A percentile compares a stretch with the other conserved stretches of the same genome.
phyloP scores from a whole-genome alignment of 2,329 filamentous ascomycete genomes.

The Trichoderma aggressivum region DNA sequence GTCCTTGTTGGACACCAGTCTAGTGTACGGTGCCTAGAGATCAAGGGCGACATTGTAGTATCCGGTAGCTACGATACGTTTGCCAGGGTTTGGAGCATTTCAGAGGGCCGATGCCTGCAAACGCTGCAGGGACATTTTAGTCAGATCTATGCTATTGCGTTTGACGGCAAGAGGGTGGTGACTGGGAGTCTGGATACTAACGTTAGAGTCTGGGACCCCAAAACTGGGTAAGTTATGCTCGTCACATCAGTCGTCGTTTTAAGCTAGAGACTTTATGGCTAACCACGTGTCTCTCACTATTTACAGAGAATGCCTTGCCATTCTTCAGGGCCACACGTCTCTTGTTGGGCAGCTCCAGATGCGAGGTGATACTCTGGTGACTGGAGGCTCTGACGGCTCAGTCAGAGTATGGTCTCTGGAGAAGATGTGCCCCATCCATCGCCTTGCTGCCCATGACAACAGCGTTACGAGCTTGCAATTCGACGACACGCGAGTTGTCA shows the following conservation, averaged over 20 bases:
- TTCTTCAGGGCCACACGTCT: conserved; percentile 94
- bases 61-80: conserved; percentile 98
- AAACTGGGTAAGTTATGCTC: conserved; percentile 65
- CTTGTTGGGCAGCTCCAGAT: conserved; percentile 96
- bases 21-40: conserved; percentile 90
- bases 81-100: conserved; percentile 96
- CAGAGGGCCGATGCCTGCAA: conserved; percentile 85
- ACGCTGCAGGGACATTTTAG: conserved; percentile 94
- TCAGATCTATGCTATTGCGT: conserved; percentile 97
- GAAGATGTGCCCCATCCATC: conserved; percentile 86
- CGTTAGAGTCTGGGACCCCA: conserved; percentile 93
- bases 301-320: conserved; percentile 71
- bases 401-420: conserved; percentile 95
- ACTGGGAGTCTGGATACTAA: conserved; percentile 96
- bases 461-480: conserved; percentile 97
- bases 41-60: conserved; percentile 95
- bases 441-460: conserved; percentile 94
- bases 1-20: conserved; percentile 93
- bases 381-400: conserved; percentile 91
- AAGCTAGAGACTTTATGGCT: conserved; percentile 26
- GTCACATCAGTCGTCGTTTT: neutral
- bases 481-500: conserved; percentile 91
- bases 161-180: conserved; percentile 88
- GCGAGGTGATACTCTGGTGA: conserved; percentile 90
- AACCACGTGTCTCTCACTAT: conserved; percentile 20